phyloP scores from a whole-genome alignment of 225 moss, liverwort and hornwort species.

The Polytrichum commune region DNA sequence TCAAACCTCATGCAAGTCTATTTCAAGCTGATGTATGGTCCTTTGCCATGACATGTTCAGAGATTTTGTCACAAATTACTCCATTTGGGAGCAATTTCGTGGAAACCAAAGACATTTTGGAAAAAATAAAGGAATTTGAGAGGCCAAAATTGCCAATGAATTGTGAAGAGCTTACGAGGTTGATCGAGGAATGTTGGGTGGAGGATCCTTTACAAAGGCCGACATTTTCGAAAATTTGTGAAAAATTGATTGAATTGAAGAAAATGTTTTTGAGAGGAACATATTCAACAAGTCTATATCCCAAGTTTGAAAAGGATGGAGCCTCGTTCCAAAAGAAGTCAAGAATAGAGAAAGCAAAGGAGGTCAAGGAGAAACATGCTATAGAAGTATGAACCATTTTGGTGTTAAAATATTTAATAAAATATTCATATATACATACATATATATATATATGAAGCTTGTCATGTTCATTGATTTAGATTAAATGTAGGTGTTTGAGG shows the following conservation, averaged over 20 bases:
- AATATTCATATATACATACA: background rate
- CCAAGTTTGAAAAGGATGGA: background rate
- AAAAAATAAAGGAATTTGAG: background rate
- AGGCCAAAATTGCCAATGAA: constrained; percentile 8
- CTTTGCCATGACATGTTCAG: constrained; percentile 17
- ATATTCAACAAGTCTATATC: background rate
- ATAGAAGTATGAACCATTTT: background rate
- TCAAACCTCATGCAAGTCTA: background rate
- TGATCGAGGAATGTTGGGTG: constrained; percentile 13
- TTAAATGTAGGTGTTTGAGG: background rate
- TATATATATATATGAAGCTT: background rate
- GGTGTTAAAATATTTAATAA: background rate
- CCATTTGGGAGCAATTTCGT: background rate
- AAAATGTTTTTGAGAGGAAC: background rate
- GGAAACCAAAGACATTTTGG: background rate
- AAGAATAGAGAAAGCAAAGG: background rate
- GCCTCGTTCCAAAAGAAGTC: background rate
- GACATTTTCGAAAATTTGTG: constrained; percentile 9
- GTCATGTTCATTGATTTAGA: background rate
- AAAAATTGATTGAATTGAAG: background rate
- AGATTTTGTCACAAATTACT: background rate
- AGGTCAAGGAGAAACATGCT: background rate
- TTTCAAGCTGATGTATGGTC: constrained; percentile 19
- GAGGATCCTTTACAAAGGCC: background rate
- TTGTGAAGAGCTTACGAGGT: constrained; percentile 1